phyloP scores from a whole-genome alignment of 73 alveolate genomes.

The Tetrahymena malaccensis region DNA sequence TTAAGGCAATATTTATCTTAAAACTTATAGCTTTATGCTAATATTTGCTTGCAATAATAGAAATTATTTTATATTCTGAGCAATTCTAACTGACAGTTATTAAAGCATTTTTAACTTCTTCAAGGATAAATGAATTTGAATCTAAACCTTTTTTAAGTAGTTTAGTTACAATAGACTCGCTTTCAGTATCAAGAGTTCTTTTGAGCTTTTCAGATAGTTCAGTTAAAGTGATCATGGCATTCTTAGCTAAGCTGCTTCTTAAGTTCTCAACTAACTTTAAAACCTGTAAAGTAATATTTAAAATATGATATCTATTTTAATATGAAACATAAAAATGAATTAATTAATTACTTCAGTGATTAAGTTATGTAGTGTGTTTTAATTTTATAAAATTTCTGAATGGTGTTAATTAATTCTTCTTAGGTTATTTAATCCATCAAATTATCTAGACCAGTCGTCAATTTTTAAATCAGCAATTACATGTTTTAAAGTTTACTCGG shows the following conservation, averaged over 20 bases:
- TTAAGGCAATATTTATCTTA: conserved; percentile 4
- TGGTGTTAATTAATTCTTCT: conserved; percentile 29
- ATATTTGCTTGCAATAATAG: neutral
- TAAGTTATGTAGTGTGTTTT: neutral
- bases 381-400: conserved; percentile 2
- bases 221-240: conserved; percentile 21
- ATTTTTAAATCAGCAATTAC: conserved; percentile 12
- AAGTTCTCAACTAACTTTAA: conserved; percentile 14
- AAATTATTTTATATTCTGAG: conserved; percentile 9
- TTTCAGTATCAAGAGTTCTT: conserved; percentile 13
- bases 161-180: conserved; percentile 8
- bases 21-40: conserved; percentile 22
- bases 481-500: conserved; percentile 6
- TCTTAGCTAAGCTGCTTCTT: conserved; percentile 31
- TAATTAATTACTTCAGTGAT: neutral
- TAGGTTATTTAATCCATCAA: conserved; percentile 20
- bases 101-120: conserved; percentile 15
- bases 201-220: conserved; percentile 12
- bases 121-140: conserved; percentile 18
- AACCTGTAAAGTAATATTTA: neutral
- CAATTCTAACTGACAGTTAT: conserved; percentile 7
- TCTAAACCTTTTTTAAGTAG: conserved; percentile 23
- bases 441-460: conserved; percentile 42
- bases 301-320: neutral
- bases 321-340: neutral